A percentile compares a stretch with the other conserved stretches of the same genome.
Evolutionary conservation across 148 eudicot genomes (phyloP).

Genomic region (Chenopodium album): DNA sequence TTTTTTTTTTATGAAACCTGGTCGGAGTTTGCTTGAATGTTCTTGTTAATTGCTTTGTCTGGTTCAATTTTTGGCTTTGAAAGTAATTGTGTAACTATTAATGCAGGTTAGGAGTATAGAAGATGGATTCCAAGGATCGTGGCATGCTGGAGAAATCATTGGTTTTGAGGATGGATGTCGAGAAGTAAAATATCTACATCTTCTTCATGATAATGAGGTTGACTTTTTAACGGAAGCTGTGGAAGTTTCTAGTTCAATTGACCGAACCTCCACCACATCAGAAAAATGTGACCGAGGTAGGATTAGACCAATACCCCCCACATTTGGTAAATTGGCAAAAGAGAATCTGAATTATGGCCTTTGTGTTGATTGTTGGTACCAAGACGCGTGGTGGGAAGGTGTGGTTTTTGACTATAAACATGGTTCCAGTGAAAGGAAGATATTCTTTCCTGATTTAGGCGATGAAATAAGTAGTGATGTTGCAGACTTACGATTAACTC

Average conservation of each 20-base stretch:
- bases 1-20: too few relatives aligned
- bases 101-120: constrained; percentile 79
- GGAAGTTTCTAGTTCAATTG: constrained; percentile 41
- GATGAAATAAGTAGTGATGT: constrained; percentile 43
- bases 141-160: constrained; percentile 67
- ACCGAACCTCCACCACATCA: constrained; percentile 26
- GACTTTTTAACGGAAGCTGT: constrained; percentile 36
- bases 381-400: constrained; percentile 99
- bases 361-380: constrained; percentile 68
- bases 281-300: constrained; percentile 29
- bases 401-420: constrained; percentile 62
- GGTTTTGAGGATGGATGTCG: constrained; percentile 26
- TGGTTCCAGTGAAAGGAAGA: constrained; percentile 35
- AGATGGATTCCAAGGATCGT: constrained; percentile 78
- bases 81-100: background rate
- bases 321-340: constrained; percentile 2
- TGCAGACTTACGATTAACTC: constrained; percentile 44
- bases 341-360: constrained; percentile 48
- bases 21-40: constrained; percentile 1
- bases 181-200: constrained; percentile 49
- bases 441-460: constrained; percentile 92
- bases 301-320: constrained; percentile 67
- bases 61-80: constrained; percentile 3
- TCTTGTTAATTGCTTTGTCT: background rate
- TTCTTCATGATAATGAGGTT: constrained; percentile 38